A percentile compares a stretch with the other conserved stretches of the same genome.
Evolutionary conservation across 352 stramenopile genomes (phyloP).

Genomic region (Plasmopara muralis): DNA sequence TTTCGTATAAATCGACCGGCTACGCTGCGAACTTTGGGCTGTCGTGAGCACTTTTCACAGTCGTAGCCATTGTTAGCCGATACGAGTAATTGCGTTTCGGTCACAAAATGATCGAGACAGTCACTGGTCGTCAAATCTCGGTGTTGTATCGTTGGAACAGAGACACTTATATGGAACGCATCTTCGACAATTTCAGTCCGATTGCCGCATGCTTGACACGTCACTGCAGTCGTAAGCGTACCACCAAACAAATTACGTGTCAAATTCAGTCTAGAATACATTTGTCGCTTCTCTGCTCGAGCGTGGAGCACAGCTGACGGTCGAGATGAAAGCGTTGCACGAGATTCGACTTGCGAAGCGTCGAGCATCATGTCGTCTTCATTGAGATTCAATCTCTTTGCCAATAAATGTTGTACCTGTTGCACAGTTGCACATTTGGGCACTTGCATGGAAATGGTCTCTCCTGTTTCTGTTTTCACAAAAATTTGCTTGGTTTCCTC

Average conservation of each 20-base stretch:
- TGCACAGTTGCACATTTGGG: conserved; percentile 37
- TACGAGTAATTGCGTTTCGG: conserved; percentile 40
- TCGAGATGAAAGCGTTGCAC: conserved; percentile 22
- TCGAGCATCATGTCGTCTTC: conserved; percentile 53
- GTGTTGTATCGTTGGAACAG: conserved; percentile 28
- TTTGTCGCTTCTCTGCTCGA: conserved; percentile 23
- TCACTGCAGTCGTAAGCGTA: conserved; percentile 44
- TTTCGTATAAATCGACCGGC: conserved; percentile 26
- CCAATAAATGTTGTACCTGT: conserved; percentile 46
- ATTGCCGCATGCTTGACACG: conserved; percentile 40
- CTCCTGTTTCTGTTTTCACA: conserved; percentile 51
- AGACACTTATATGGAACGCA: conserved; percentile 55
- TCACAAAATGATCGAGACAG: conserved; percentile 48
- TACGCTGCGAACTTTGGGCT: conserved; percentile 24
- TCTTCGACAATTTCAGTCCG: conserved; percentile 49
- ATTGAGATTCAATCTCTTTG: conserved; percentile 46
- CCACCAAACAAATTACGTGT: conserved; percentile 53
- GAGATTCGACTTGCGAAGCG: conserved; percentile 20
- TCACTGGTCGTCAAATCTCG: conserved; percentile 26
- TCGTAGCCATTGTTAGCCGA: conserved; percentile 60
- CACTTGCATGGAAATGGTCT: conserved; percentile 57
- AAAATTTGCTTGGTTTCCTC: conserved; percentile 50
- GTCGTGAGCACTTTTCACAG: conserved; percentile 53
- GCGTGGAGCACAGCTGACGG: conserved; percentile 24
- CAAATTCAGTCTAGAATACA: conserved; percentile 52